Base-by-base conservation (phyloP, 2,329 filamentous ascomycete genomes). In the Colletotrichum orbiculare region DNA sequence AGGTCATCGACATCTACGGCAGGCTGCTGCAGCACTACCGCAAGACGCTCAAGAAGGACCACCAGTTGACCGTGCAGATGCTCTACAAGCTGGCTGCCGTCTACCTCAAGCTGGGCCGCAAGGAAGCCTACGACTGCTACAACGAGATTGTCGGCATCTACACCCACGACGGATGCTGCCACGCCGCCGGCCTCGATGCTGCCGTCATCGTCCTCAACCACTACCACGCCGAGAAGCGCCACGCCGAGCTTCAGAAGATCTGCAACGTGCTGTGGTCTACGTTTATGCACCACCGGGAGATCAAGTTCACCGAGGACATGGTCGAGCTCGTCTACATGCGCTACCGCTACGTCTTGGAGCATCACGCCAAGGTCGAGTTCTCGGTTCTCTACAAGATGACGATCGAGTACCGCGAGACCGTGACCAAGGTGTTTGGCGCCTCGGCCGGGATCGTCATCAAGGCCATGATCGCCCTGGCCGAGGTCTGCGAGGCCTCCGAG, bases 341-440 rank as follows among this genome's bases (percentile, higher is more conserved):
- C 41, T 85, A 85, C 71, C 77, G 78, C 49, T 77, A 80, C 41
- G 78, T 83, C n/a, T 69, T 85, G 15, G 79, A 83, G 57, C 71
- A 76, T 10, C 77, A 80, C 25, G 74, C 76, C 60, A 79, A 78
- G 65, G 79, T 76, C 3, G 78, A 82, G 55, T 78, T 81, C 65
- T 74, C 76, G 2, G 50, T 56, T 11, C 62, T 73, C 13, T 82
- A 84, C 68, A 76, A 82, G 69, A 73, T 85, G 25, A 77, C 82
- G 0, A 75, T 79, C 6, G 78, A 84, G 70, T 85, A 84, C 68
- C 81, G 81, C 61, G 79, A 82, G 63, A 78, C 79, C 0, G 81
- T 81, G 8, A 77, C 75, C 38, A 77, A 74, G 37, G 71, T 79
- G 39, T 77, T 76, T 68, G 74, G 79, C 34, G 58, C 61, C 4